phyloP scores from a whole-genome alignment of 805 yeast genomes.

The Yarrowia phangngaensis region DNA sequence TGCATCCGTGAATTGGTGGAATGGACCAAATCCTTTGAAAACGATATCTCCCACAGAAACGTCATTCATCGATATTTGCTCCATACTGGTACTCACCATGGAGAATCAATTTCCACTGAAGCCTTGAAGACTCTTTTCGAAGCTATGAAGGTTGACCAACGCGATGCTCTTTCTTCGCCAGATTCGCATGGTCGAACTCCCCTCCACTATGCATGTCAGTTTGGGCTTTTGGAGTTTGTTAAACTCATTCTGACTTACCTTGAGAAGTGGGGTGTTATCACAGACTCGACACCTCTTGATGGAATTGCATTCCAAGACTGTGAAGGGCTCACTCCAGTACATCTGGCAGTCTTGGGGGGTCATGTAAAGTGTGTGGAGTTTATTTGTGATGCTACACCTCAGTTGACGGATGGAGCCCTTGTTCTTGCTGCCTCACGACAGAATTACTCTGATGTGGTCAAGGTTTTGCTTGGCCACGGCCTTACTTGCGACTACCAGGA shows the following conservation, averaged over 20 bases:
- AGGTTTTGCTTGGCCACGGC: slow-evolving; percentile 50
- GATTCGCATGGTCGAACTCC: slow-evolving; percentile 83
- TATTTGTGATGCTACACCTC: slow-evolving; percentile 47
- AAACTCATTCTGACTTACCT: slow-evolving; percentile 54
- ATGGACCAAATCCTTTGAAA: slow-evolving; percentile 11
- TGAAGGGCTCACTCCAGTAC: slow-evolving; percentile 76
- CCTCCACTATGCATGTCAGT: slow-evolving; percentile 83
- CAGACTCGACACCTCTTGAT: slow-evolving; percentile 30
- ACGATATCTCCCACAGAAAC: slow-evolving; percentile 14
- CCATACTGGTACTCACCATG: slow-evolving; percentile 21
- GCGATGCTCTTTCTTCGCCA: slow-evolving; percentile 48
- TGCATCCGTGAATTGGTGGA: slow-evolving; percentile 10
- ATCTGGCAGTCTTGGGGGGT: slow-evolving; percentile 73
- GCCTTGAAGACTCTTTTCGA: slow-evolving; percentile 1
- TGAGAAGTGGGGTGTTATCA: slow-evolving; percentile 49
- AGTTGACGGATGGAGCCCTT: slow-evolving; percentile 6
- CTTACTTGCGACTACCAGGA: slow-evolving; percentile 64
- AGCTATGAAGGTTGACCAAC: slow-evolving; percentile 1
- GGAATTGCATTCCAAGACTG: slow-evolving; percentile 46
- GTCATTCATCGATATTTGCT: slow-evolving; percentile 22
- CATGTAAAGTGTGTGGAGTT: slow-evolving; percentile 73
- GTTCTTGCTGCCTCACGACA: slow-evolving; percentile 1
- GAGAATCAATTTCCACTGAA: slow-evolving; percentile 1
- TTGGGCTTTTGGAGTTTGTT: slow-evolving; percentile 67
- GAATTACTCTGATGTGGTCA: slow-evolving; percentile 47